Evolutionary conservation across 2,329 filamentous ascomycete species (phyloP).

Genomic region (Fusarium brachygibbosum): DNA sequence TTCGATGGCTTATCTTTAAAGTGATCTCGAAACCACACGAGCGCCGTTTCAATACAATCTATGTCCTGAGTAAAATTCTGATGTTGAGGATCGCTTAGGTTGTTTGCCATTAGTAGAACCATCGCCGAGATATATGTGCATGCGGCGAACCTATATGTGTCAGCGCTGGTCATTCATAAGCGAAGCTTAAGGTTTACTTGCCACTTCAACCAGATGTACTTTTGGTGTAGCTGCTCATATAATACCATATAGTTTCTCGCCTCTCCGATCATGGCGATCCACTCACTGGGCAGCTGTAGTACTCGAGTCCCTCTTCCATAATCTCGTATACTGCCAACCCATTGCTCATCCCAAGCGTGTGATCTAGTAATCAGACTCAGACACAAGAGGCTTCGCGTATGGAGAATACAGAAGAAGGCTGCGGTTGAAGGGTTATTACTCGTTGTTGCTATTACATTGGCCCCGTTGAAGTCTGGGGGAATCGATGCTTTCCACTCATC

Average conservation of each 20-base stretch:
- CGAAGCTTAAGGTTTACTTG: rapidly evolving
- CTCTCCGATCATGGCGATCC: not conserved
- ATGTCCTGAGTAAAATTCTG: not conserved
- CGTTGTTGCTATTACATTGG: not conserved
- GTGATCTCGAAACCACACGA: not conserved
- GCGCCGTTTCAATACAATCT: not conserved
- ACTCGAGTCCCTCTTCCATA: not conserved
- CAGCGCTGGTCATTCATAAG: rapidly evolving
- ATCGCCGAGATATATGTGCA: conserved; percentile 17
- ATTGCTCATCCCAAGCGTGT: conserved; percentile 13
- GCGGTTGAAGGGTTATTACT: not conserved
- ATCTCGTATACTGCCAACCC: not conserved
- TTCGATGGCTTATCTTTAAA: not conserved
- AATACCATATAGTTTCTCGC: conserved; percentile 13
- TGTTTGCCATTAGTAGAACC: conserved; percentile 7
- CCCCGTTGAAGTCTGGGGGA: not conserved
- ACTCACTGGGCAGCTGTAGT: conserved; percentile 4
- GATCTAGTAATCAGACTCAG: conserved; percentile 2
- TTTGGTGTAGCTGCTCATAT: not conserved
- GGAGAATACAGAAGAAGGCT: conserved; percentile 1
- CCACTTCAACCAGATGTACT: conserved; percentile 8
- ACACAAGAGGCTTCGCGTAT: conserved; percentile 8
- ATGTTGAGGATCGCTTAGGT: not conserved
- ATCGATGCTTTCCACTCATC: conserved; percentile 1
- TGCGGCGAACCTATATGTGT: not conserved